A percentile compares a stretch with the other conserved stretches of the same genome.
phyloP scores from a whole-genome alignment of 176 grass and related monocot genomes.

The Hordeum marinum region DNA sequence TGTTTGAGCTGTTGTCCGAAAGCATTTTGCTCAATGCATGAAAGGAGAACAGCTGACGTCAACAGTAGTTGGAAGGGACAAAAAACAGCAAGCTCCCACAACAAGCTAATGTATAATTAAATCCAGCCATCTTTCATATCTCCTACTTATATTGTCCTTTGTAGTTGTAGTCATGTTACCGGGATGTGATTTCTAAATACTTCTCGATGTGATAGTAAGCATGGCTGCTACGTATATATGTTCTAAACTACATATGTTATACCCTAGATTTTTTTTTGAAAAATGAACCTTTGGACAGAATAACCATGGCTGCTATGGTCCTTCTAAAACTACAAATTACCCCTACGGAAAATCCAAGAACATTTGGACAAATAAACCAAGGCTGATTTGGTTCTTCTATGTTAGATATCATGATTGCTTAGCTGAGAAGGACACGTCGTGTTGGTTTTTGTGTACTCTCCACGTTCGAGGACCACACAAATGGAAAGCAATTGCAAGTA shows the following conservation, averaged over 20 bases:
- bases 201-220: conserved; percentile 3
- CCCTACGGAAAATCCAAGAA: not conserved
- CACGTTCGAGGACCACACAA: conserved; percentile 29
- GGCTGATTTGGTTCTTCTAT: not conserved
- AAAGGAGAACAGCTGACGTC: conserved; percentile 33
- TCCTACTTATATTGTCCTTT: conserved; percentile 11
- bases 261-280: not conserved
- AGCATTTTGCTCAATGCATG: conserved; percentile 19
- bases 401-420: not conserved
- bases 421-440: not conserved
- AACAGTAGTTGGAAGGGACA: conserved; percentile 15
- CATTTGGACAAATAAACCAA: not conserved
- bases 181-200: not conserved
- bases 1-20: conserved; percentile 23
- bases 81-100: not conserved
- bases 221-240: not conserved
- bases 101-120: not conserved
- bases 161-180: not conserved
- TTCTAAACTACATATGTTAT: not conserved
- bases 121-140: conserved; percentile 5
- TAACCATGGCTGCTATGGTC: not conserved
- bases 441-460: conserved; percentile 10
- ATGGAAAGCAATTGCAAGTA: conserved; percentile 18
- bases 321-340: not conserved
- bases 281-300: conserved; percentile 6